These are phyloP conservation scores for Nyctanthes arbortristis DNA, from an alignment of 257 asterid species.

Conservation along the genomic window DNA sequence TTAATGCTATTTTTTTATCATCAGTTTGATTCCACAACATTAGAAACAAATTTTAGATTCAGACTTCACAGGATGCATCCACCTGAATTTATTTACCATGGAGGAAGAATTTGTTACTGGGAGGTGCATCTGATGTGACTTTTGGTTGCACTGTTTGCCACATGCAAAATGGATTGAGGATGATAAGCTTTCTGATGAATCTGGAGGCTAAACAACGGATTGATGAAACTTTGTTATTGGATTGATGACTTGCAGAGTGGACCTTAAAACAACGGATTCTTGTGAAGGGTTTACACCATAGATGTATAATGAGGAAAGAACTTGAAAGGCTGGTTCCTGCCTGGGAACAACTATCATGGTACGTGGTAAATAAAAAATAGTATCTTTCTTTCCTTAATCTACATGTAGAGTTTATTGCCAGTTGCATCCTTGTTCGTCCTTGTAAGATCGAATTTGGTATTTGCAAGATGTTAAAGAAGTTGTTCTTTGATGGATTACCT, in stretches of 20 bases:
- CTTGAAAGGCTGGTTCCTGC: neutral
- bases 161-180: neutral
- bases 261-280: neutral
- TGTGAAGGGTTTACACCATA: neutral
- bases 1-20: neutral
- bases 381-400: neutral
- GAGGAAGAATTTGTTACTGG: neutral
- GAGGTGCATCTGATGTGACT: neutral
- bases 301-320: neutral
- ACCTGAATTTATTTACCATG: neutral
- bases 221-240: too few species aligned
- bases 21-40: neutral
- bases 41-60: neutral
- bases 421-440: neutral
- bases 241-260: neutral
- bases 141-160: neutral
- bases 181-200: neutral
- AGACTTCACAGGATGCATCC: neutral
- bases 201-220: neutral
- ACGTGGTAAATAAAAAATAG: neutral
- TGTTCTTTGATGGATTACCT: neutral
- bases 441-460: neutral
- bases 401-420: neutral
- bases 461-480: neutral
- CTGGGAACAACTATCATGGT: neutral